phyloP scores from a whole-genome alignment of 345 rosid genomes.

The Viola odorata region DNA sequence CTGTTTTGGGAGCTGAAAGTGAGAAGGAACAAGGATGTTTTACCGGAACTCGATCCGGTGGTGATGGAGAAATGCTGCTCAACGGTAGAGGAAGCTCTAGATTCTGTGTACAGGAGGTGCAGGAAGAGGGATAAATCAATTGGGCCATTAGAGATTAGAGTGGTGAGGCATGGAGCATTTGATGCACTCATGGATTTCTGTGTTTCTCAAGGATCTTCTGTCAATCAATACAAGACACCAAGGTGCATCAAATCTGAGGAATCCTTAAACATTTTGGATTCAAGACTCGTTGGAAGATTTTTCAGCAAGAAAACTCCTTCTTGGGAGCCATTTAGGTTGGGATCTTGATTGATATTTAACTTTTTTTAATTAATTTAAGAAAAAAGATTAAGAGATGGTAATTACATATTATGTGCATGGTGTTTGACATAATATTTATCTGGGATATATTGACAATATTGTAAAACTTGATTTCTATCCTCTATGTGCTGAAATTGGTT shows the following conservation, averaged over 20 bases:
- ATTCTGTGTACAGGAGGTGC: slow-evolving; percentile 79
- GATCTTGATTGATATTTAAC: slow-evolving; percentile 17
- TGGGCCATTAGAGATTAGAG: slow-evolving; percentile 80
- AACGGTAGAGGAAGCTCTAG: slow-evolving; percentile 71
- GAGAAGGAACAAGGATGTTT: slow-evolving; percentile 9
- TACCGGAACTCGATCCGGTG: slow-evolving; percentile 34
- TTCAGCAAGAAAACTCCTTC: slow-evolving; percentile 56
- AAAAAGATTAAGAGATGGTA: too few relatives aligned
- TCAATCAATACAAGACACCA: slow-evolving; percentile 93
- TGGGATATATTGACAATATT: too few relatives aligned
- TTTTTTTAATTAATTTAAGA: background rate
- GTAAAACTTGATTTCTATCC: too few relatives aligned
- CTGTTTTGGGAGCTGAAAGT: slow-evolving; percentile 79
- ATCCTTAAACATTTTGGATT: slow-evolving; percentile 58
- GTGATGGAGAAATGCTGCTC: slow-evolving; percentile 78
- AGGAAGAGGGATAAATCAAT: slow-evolving; percentile 73
- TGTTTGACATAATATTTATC: too few relatives aligned
- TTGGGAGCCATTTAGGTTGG: slow-evolving; percentile 66
- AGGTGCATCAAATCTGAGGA: slow-evolving; percentile 72
- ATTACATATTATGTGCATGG: too few relatives aligned
- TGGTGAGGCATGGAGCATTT: slow-evolving; percentile 65
- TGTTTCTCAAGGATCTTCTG: slow-evolving; percentile 78
- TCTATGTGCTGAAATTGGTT: too few relatives aligned
- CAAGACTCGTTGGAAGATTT: slow-evolving; percentile 59
- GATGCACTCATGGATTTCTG: slow-evolving; percentile 86